These are phyloP conservation scores for Lepidopterella palustris DNA, from an alignment of 495 filamentous ascomycete species.

Conservation along the genomic window DNA sequence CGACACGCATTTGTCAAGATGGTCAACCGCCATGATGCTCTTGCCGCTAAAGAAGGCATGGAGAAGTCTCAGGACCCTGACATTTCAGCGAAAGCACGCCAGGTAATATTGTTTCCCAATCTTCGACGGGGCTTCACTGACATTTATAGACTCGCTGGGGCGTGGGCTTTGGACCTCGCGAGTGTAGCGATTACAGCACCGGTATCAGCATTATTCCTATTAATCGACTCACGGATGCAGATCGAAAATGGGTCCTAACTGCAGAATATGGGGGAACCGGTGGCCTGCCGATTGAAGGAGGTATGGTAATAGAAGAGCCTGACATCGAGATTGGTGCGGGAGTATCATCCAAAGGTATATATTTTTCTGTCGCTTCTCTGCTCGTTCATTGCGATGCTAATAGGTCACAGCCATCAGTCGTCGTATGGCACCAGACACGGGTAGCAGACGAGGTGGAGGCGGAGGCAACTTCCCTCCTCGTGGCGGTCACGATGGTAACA, in stretches of 20 bases:
- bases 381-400: not conserved
- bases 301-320: slow-evolving; percentile 90
- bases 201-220: slow-evolving; percentile 93
- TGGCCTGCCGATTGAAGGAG: slow-evolving; percentile 68
- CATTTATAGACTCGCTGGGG: slow-evolving; percentile 78
- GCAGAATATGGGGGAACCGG: slow-evolving; percentile 92
- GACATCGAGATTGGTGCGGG: slow-evolving; percentile 98
- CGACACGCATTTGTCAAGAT: slow-evolving; percentile 99
- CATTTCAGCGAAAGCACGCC: slow-evolving; percentile 70
- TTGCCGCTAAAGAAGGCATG: slow-evolving; percentile 84
- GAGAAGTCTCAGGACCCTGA: slow-evolving; percentile 66
- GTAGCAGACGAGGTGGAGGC: slow-evolving; percentile 61
- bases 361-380: slow-evolving; percentile 3
- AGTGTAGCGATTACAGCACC: slow-evolving; percentile 91
- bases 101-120: no score
- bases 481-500: slow-evolving; percentile 11
- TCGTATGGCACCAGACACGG: slow-evolving; percentile 51
- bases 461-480: slow-evolving; percentile 38
- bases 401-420: slow-evolving; percentile 61
- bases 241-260: slow-evolving; percentile 94
- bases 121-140: no score
- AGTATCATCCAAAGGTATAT: slow-evolving; percentile 78
- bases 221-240: slow-evolving; percentile 84
- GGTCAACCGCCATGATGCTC: slow-evolving; percentile 78
- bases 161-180: slow-evolving; percentile 92